Evolutionary conservation across 1,139 yeast species (phyloP).

Genomic region (Hyphopichia buzzinii): DNA sequence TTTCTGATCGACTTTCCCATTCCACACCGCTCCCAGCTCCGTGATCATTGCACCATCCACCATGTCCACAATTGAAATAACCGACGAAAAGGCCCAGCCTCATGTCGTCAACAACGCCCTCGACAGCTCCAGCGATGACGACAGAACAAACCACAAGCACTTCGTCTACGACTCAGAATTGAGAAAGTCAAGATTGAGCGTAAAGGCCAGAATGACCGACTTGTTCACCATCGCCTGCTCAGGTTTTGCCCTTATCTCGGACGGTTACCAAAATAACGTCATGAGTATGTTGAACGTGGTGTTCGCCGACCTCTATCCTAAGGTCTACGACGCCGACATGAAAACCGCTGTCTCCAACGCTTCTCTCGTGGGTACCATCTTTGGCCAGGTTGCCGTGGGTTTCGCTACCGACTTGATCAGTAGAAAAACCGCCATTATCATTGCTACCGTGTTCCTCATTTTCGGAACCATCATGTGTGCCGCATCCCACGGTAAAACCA

Average conservation of each 20-base stretch:
- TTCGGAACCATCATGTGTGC: slow-evolving; percentile 49
- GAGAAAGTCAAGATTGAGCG: slow-evolving; percentile 29
- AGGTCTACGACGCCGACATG: slow-evolving; percentile 32
- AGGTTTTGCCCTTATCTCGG: slow-evolving; percentile 52
- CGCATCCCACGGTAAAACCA: slow-evolving; percentile 44
- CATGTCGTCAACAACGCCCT: too few species aligned
- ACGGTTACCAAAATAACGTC: slow-evolving; percentile 53
- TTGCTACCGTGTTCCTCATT: slow-evolving; percentile 44
- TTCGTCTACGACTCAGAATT: slow-evolving; percentile 35
- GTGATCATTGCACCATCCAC: too few species aligned
- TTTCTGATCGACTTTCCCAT: too few species aligned
- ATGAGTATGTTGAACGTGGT: slow-evolving; percentile 46
- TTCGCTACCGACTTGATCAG: slow-evolving; percentile 45
- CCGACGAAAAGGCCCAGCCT: too few species aligned
- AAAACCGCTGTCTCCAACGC: slow-evolving; percentile 50
- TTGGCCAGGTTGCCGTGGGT: slow-evolving; percentile 49
- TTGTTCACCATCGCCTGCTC: slow-evolving; percentile 40
- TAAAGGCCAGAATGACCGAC: slow-evolving; percentile 29
- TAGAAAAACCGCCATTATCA: slow-evolving; percentile 46
- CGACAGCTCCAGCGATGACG: background rate
- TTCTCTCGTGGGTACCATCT: slow-evolving; percentile 47
- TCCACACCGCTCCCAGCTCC: too few species aligned
- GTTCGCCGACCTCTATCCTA: slow-evolving; percentile 29
- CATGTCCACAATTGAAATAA: too few species aligned
- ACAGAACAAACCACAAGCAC: slow-evolving; percentile 8